A percentile compares a stretch with the other conserved stretches of the same genome.
Evolutionary conservation across 257 asterid genomes (phyloP).

Genomic region (Solanum megistacrolobum): DNA sequence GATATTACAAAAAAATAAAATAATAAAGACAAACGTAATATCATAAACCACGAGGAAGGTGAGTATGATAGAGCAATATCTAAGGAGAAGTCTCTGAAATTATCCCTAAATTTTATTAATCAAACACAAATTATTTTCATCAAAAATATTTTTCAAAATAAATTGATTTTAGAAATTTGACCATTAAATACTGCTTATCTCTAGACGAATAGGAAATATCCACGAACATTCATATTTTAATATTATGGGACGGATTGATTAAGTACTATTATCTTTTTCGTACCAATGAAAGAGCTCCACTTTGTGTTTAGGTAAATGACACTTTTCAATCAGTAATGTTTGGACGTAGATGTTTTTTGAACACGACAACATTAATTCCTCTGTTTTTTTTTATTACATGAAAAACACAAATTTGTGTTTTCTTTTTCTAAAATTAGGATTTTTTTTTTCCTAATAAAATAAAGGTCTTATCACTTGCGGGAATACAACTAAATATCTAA

Average conservation of each 20-base stretch:
- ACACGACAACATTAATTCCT: neutral
- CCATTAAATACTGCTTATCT: no score
- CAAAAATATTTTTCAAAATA: neutral
- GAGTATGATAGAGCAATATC: no score
- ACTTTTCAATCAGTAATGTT: neutral
- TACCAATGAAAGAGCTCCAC: neutral
- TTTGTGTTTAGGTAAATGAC: neutral
- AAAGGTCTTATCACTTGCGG: neutral
- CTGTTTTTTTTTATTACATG: no score
- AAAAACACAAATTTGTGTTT: neutral
- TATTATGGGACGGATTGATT: neutral
- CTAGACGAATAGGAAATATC: neutral
- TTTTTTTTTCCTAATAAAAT: neutral
- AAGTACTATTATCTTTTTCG: neutral
- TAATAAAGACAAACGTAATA: no score
- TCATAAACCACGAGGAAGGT: no score
- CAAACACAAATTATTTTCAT: neutral
- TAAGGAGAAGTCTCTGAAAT: no score
- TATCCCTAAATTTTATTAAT: no score
- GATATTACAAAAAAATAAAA: no score
- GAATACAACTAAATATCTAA: no score
- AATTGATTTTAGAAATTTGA: no score
- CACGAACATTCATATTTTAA: neutral
- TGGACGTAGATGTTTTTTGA: neutral
- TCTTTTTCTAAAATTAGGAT: neutral